phyloP scores from a whole-genome alignment of 495 filamentous ascomycete species.

The Tuber brumale region DNA sequence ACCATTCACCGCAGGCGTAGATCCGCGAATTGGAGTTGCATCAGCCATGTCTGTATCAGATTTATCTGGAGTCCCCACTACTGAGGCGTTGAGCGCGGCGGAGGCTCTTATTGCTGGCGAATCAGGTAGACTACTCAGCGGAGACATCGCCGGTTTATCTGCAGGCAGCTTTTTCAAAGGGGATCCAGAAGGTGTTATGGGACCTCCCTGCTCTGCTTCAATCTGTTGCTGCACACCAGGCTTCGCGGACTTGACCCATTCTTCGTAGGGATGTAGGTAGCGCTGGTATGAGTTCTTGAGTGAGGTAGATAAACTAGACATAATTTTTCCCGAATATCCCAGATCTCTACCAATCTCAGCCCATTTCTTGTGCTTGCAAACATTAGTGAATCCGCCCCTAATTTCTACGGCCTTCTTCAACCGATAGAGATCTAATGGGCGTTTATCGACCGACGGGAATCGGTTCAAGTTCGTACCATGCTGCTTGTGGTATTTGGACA shows the following conservation, averaged over 20 bases:
- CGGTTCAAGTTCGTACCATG: conserved; percentile 90
- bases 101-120: conserved; percentile 67
- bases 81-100: conserved; percentile 58
- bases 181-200: conserved; percentile 84
- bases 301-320: conserved; percentile 98
- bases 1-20: conserved; percentile 50
- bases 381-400: conserved; percentile 85
- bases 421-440: conserved; percentile 89
- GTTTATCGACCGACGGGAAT: conserved; percentile 94
- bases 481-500: conserved; percentile 94
- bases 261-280: conserved; percentile 94
- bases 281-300: conserved; percentile 97
- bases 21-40: conserved; percentile 37
- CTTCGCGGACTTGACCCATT: conserved; percentile 85
- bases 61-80: conserved; percentile 48
- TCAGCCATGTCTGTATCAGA: conserved; percentile 42
- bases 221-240: conserved; percentile 95
- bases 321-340: conserved; percentile 98
- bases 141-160: conserved; percentile 55
- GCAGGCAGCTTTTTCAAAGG: conserved; percentile 72
- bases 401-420: conserved; percentile 94
- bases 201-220: conserved; percentile 87
- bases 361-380: conserved; percentile 98
- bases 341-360: conserved; percentile 95
- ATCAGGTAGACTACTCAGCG: conserved; percentile 50